Evolutionary conservation across 2,329 filamentous ascomycete genomes (phyloP).

Genomic region (Xylaria sp.): DNA sequence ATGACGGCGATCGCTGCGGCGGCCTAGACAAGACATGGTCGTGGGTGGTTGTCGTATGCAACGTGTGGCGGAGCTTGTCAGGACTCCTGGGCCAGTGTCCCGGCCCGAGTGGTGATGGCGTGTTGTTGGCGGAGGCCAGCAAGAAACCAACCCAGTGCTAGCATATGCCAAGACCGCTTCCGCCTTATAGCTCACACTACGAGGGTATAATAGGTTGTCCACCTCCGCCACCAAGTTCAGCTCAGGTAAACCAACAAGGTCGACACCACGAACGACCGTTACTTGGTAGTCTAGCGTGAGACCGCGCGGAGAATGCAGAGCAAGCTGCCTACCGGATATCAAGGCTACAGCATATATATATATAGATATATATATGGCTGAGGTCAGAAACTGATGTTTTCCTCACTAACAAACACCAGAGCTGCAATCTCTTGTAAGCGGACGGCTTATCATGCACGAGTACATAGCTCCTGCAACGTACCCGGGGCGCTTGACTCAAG

Average conservation of each 20-base stretch:
- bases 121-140: too few species aligned
- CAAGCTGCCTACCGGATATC: background rate
- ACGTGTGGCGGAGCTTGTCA: slow-evolving; percentile 23
- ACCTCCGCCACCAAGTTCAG: slow-evolving; percentile 20
- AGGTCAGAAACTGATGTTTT: slow-evolving; percentile 13
- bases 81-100: too few species aligned
- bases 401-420: background rate
- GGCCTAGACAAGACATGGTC: slow-evolving; percentile 5
- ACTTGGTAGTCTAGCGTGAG: background rate
- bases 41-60: slow-evolving; percentile 18
- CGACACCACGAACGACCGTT: background rate
- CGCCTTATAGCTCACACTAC: background rate
- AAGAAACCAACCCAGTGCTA: slow-evolving; percentile 9
- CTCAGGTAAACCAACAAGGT: slow-evolving; percentile 14
- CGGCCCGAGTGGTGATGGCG: slow-evolving; percentile 8
- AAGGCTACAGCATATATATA: background rate
- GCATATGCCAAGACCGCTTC: slow-evolving; percentile 18
- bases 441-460: background rate
- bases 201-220: background rate
- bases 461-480: slow-evolving; percentile 9
- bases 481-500: background rate
- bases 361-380: slow-evolving; percentile 2
- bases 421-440: background rate
- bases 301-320: background rate
- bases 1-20: slow-evolving; percentile 7